phyloP scores from a whole-genome alignment of 139 green algal species.

The Nannochloris sp. region DNA sequence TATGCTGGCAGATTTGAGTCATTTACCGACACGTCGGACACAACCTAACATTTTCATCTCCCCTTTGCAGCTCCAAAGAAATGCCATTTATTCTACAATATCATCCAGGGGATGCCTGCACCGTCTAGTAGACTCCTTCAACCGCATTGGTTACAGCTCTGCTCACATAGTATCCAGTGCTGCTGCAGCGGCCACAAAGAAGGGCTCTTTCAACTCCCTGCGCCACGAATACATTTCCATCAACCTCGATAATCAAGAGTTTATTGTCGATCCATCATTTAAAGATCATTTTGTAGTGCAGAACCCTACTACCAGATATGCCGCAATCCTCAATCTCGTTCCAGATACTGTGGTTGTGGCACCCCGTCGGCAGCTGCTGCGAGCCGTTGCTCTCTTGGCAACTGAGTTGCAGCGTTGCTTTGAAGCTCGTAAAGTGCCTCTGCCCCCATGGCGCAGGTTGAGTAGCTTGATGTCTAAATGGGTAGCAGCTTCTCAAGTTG shows the following conservation, averaged over 20 bases:
- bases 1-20: too few relatives aligned
- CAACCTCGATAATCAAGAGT: not conserved
- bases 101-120: not conserved
- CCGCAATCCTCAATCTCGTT: constrained; percentile 1
- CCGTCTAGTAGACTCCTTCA: not conserved
- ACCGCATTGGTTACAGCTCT: constrained; percentile 2
- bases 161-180: not conserved
- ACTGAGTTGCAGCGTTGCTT: constrained; percentile 15
- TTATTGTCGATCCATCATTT: constrained; percentile 19
- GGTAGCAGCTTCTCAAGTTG: not conserved
- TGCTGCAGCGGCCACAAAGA: not conserved
- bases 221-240: constrained; percentile 5
- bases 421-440: not conserved
- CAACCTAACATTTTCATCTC: too few relatives aligned
- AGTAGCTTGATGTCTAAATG: constrained; percentile 1
- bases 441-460: constrained; percentile 15
- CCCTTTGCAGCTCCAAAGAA: constrained; percentile 5
- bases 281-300: constrained; percentile 1
- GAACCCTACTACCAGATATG: not conserved
- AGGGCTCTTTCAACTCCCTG: constrained; percentile 3
- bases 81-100: not conserved
- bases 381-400: constrained; percentile 1
- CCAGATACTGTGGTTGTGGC: constrained; percentile 4
- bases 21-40: too few relatives aligned
- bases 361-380: not conserved